Conservation (phyloP, 2,329 filamentous ascomycete species). For the Oidium heveae region DNA sequence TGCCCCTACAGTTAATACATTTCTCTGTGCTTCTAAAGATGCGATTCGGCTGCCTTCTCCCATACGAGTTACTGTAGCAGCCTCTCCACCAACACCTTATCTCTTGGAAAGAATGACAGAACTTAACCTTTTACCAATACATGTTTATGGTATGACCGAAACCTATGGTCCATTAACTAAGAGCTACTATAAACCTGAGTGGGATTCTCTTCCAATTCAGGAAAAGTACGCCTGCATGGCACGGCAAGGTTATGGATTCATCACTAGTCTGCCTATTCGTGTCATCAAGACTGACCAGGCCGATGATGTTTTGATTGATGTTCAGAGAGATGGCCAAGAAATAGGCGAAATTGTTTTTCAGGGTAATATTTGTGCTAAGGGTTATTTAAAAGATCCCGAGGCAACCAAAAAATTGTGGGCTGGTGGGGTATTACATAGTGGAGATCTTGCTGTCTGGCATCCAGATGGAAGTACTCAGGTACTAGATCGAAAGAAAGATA, state of each 20-base stretch:
- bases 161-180: conserved; percentile 94
- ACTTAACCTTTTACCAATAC: conserved; percentile 70
- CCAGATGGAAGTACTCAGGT: conserved; percentile 79
- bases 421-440: conserved; percentile 67
- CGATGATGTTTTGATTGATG: conserved; percentile 39
- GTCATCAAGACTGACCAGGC: conserved; percentile 59
- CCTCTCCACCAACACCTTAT: conserved; percentile 67
- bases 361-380: conserved; percentile 79
- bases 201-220: conserved; percentile 46
- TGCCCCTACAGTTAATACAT: conserved; percentile 84
- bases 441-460: conserved; percentile 84
- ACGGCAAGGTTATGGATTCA: conserved; percentile 74
- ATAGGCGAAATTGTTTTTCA: conserved; percentile 67
- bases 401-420: conserved; percentile 72
- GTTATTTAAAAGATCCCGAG: conserved; percentile 73
- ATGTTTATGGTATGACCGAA: conserved; percentile 74
- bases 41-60: conserved; percentile 42
- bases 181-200: conserved; percentile 65
- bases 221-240: conserved; percentile 83
- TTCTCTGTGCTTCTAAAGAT: conserved; percentile 59
- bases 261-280: conserved; percentile 57
- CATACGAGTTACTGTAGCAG: conserved; percentile 77
- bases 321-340: conserved; percentile 43
- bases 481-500: conserved; percentile 82
- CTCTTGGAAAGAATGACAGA: conserved; percentile 71